phyloP scores from a whole-genome alignment of 1,284 basidiomycete species.

The Cryptococcus jaspeensis region DNA sequence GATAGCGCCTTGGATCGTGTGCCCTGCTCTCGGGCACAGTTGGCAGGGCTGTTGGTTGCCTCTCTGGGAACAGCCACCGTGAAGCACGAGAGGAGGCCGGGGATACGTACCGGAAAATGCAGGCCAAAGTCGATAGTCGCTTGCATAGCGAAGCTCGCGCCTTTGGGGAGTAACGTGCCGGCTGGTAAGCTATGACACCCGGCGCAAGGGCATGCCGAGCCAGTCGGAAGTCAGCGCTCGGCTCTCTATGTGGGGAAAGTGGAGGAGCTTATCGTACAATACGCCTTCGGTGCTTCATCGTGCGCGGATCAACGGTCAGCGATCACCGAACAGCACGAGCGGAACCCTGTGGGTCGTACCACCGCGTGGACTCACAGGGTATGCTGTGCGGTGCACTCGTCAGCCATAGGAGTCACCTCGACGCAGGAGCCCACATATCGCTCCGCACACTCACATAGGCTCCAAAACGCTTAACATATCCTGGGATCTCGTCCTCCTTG shows the following conservation, averaged over 20 bases:
- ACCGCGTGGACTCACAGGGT: constrained; percentile 22
- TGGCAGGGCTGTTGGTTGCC: neutral
- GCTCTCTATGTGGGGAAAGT: neutral
- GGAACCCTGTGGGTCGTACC: neutral
- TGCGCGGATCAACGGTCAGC: neutral
- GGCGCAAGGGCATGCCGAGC: neutral
- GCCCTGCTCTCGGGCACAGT: neutral
- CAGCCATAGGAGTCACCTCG: neutral
- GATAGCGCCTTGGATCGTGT: no score
- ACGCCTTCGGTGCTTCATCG: constrained; percentile 39
- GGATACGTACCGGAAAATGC: constrained; percentile 40
- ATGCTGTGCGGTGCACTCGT: constrained; percentile 16
- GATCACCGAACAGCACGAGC: neutral
- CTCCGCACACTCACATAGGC: constrained; percentile 33
- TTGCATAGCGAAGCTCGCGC: constrained; percentile 45
- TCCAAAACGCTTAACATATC: constrained; percentile 40
- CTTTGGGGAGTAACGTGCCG: constrained; percentile 43
- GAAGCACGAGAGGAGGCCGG: neutral
- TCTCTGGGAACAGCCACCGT: neutral
- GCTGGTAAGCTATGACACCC: constrained; percentile 35
- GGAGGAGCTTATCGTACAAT: constrained; percentile 28
- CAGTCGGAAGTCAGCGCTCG: neutral
- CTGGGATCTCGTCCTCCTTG: constrained; percentile 43
- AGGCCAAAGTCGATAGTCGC: constrained; percentile 45
- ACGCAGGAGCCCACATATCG: neutral